Conservation (phyloP, 2,329 filamentous ascomycete species). For the Ophiostoma ips region DNA sequence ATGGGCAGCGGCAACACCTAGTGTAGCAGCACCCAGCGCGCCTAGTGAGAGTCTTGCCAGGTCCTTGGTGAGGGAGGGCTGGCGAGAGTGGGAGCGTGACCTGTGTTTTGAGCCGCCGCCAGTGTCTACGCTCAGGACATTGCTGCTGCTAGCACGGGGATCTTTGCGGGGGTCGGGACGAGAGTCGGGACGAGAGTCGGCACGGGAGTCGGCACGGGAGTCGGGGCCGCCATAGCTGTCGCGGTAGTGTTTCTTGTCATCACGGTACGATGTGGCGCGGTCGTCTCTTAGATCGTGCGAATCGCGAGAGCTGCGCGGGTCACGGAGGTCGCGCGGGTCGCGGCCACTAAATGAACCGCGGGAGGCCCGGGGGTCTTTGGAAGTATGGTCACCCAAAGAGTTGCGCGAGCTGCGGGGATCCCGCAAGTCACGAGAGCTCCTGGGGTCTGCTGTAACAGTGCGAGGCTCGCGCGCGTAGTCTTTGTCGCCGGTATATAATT, state of each 20-base stretch:
- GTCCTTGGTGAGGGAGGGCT: conserved; percentile 28
- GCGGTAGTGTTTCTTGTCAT: conserved; percentile 17
- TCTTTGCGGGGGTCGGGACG: background rate
- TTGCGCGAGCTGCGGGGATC: background rate
- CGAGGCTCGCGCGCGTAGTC: conserved; percentile 1
- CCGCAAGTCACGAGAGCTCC: conserved; percentile 1
- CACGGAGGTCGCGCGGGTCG: conserved; percentile 1
- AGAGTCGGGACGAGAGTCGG: background rate
- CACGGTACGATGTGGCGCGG: background rate
- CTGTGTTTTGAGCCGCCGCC: conserved; percentile 16
- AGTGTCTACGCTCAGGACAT: conserved; percentile 28
- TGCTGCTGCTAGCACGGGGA: conserved; percentile 22
- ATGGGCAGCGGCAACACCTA: conserved; percentile 18
- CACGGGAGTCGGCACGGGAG: background rate
- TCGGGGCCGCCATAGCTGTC: conserved; percentile 9
- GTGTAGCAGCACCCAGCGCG: conserved; percentile 19
- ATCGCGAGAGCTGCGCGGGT: conserved; percentile 6
- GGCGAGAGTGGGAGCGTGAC: conserved; percentile 4
- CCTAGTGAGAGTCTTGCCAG: conserved; percentile 41
- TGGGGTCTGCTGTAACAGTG: conserved; percentile 1
- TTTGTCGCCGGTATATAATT: conserved; percentile 18
- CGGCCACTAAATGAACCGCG: background rate
- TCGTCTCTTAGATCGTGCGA: background rate
- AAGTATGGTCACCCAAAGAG: background rate
- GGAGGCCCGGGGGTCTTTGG: background rate